A percentile compares a stretch with the other conserved stretches of the same genome.
Evolutionary conservation across 129 eudicot genomes (phyloP).

Genomic region (carrot (Daucus carota)): DNA sequence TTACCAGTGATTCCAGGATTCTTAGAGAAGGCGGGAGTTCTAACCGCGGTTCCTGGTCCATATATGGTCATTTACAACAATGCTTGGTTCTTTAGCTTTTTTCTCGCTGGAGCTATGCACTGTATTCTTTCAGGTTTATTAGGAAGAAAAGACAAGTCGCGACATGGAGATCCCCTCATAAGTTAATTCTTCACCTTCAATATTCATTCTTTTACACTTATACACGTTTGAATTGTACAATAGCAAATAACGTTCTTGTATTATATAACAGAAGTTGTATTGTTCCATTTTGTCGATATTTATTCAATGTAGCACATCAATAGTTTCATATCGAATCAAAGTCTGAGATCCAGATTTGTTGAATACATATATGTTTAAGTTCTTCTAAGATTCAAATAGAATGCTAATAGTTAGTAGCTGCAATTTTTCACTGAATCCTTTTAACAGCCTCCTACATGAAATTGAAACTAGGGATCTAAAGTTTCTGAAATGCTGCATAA

Average conservation of each 20-base stretch:
- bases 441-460: slow-evolving; percentile 63
- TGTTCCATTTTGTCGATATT: neutral
- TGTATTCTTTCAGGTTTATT: slow-evolving; percentile 39
- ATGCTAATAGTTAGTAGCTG: neutral
- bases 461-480: slow-evolving; percentile 70
- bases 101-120: slow-evolving; percentile 50
- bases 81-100: slow-evolving; percentile 86
- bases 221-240: neutral
- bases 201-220: neutral
- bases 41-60: slow-evolving; percentile 32
- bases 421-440: too few species aligned
- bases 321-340: neutral
- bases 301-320: neutral
- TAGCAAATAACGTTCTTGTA: neutral
- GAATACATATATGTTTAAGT: neutral
- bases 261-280: neutral
- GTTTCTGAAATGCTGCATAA: slow-evolving; percentile 71
- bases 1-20: slow-evolving; percentile 92
- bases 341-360: too few species aligned
- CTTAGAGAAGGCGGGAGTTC: slow-evolving; percentile 56
- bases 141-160: slow-evolving; percentile 7
- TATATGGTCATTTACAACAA: slow-evolving; percentile 50
- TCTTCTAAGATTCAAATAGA: neutral
- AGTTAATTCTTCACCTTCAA: neutral
- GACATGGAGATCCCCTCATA: neutral